Percentiles rank a stretch among this genome's conserved stretches.
These are phyloP conservation scores for Fusarium equiseti DNA, from an alignment of 2,329 filamentous ascomycete genomes.

Conservation along the genomic window DNA sequence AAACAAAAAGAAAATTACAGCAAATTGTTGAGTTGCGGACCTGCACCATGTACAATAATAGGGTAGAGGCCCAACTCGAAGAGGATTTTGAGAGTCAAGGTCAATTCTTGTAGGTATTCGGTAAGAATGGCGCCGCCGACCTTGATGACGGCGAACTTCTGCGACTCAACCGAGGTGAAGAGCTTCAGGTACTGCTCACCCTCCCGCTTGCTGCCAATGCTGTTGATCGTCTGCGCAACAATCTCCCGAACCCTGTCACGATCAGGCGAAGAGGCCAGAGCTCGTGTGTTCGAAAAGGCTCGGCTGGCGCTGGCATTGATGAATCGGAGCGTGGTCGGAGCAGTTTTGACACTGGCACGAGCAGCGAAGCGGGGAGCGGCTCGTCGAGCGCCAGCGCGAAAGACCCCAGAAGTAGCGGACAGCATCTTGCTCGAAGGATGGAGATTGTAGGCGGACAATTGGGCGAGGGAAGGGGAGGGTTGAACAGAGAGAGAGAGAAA, in stretches of 20 bases:
- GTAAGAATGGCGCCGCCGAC: conserved; percentile 96
- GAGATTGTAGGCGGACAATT: conserved; percentile 22
- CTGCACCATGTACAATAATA: conserved; percentile 94
- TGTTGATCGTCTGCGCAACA: conserved; percentile 77
- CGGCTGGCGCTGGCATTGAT: conserved; percentile 41
- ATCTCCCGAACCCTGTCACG: conserved; percentile 53
- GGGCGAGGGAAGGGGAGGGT: conserved; percentile 19
- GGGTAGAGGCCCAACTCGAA: conserved; percentile 96
- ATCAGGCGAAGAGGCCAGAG: conserved; percentile 34
- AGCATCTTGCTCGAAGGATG: conserved; percentile 53
- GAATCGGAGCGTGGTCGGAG: conserved; percentile 44
- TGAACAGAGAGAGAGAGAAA: conserved; percentile 2
- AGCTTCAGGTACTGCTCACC: conserved; percentile 98
- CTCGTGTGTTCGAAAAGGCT: conserved; percentile 44
- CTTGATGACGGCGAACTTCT: conserved; percentile 98
- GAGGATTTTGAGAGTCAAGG: conserved; percentile 88
- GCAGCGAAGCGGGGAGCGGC: conserved; percentile 50
- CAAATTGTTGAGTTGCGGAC: conserved; percentile 50
- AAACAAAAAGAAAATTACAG: background rate
- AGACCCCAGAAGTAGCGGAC: conserved; percentile 56
- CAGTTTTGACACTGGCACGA: conserved; percentile 36
- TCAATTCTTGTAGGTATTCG: conserved; percentile 92
- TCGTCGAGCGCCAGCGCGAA: conserved; percentile 60
- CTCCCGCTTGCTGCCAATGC: conserved; percentile 95
- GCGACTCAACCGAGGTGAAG: conserved; percentile 95